Evolutionary conservation across 345 rosid species (phyloP).

Genomic region (Salix viminalis): DNA sequence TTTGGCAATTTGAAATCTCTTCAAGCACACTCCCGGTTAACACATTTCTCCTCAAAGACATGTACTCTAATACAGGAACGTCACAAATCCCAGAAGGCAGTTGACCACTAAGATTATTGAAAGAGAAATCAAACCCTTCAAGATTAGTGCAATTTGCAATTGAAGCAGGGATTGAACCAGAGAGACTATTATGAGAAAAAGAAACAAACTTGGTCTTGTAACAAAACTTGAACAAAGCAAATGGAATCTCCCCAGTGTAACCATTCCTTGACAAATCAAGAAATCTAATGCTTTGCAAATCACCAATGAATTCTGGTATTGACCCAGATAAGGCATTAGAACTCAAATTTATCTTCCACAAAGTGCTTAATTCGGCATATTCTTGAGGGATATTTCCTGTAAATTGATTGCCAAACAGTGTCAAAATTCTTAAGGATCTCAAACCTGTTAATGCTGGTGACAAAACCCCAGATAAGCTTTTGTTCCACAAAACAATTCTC

Average conservation of each 20-base stretch:
- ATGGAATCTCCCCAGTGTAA: conserved; percentile 61
- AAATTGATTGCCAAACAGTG: conserved; percentile 80
- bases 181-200: conserved; percentile 61
- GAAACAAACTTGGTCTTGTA: conserved; percentile 75
- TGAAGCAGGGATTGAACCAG: conserved; percentile 67
- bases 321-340: conserved; percentile 83
- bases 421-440: conserved; percentile 64
- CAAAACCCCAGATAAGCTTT: conserved; percentile 60
- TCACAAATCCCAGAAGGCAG: conserved; percentile 62
- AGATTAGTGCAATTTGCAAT: conserved; percentile 64
- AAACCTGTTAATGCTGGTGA: conserved; percentile 72
- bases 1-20: conserved; percentile 51
- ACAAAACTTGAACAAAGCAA: conserved; percentile 61
- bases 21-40: conserved; percentile 58
- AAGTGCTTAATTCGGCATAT: conserved; percentile 53
- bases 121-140: conserved; percentile 80
- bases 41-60: conserved; percentile 62
- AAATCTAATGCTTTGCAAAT: conserved; percentile 69
- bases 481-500: conserved; percentile 87
- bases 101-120: conserved; percentile 61
- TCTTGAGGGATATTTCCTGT: conserved; percentile 74
- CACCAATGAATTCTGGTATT: conserved; percentile 84
- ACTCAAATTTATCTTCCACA: conserved; percentile 94
- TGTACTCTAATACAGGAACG: conserved; percentile 49
- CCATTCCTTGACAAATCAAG: conserved; percentile 86